phyloP scores from a whole-genome alignment of 495 filamentous ascomycete species.

The Penicillium egyptiacum region DNA sequence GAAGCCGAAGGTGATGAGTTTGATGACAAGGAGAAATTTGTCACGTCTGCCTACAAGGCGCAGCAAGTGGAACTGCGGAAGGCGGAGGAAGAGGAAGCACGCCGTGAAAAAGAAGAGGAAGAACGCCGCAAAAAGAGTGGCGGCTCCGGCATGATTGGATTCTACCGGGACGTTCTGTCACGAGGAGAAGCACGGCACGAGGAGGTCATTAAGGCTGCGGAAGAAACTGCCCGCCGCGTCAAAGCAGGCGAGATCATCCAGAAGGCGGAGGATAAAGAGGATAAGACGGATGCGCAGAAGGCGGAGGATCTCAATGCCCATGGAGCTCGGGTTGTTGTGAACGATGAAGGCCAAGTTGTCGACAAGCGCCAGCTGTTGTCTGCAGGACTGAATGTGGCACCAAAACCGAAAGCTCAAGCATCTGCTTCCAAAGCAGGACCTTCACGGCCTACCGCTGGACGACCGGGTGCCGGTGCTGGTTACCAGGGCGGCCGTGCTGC shows the following conservation, averaged over 20 bases:
- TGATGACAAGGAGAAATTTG: constrained; percentile 93
- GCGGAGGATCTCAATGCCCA: constrained; percentile 70
- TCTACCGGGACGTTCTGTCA: constrained; percentile 82
- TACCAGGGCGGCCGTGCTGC: constrained; percentile 49
- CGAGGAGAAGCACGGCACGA: constrained; percentile 74
- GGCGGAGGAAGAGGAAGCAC: constrained; percentile 78
- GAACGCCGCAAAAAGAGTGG: constrained; percentile 60
- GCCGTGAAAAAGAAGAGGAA: constrained; percentile 65
- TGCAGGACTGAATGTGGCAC: constrained; percentile 81
- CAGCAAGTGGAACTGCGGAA: constrained; percentile 83
- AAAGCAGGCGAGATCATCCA: constrained; percentile 37
- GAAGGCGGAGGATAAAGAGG: constrained; percentile 37
- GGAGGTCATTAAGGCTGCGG: constrained; percentile 63
- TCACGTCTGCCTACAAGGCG: constrained; percentile 90
- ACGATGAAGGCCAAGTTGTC: constrained; percentile 91
- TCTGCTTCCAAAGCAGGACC: constrained; percentile 32
- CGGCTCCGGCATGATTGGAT: constrained; percentile 75
- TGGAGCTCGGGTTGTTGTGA: constrained; percentile 71
- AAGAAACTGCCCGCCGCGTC: constrained; percentile 61
- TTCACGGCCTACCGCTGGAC: constrained; percentile 30
- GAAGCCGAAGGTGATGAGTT: constrained; percentile 94
- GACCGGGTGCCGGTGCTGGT: constrained; percentile 31
- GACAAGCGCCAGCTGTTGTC: constrained; percentile 89
- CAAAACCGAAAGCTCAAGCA: constrained; percentile 53
- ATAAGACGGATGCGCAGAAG: constrained; percentile 68